Evolutionary conservation across 148 eudicot species (phyloP), one percentile per base, ranked within the genome.

Genomic region (Heliosperma pusillum): DNA sequence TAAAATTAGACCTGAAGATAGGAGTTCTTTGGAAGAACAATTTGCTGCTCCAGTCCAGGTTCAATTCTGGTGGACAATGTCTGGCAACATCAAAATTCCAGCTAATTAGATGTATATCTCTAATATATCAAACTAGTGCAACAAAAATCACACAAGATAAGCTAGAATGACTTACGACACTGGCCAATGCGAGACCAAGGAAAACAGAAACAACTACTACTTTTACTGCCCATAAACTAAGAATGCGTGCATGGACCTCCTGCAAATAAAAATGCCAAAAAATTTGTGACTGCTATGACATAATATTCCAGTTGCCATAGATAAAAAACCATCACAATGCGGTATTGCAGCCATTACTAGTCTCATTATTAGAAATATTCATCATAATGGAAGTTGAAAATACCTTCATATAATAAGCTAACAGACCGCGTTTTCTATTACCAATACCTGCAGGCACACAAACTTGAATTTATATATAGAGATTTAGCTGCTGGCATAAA

Each of bases 341-440:
- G 26, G 9, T 45, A 30, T 17, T 70, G 42, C 42, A 70, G 73
- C 57, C 33, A 24, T 50, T 9, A 47, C 27, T 47, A 69, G 25
- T 13, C 45, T 50, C 52, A 16, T 77, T 29, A 24, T 21, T 55
- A 45, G 29, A 44, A 69, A 47, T 44, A 67, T 25, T n/a, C 57
- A 45, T 33, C 25, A 7, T 26, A 24, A 27, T 68, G 30, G 15
- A 74, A 72, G 53, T 65, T 26, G 42, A 72, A 33, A 26, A 27
- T 83, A 96, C 99, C 99, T 92, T 90, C 99, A 96, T 96, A 85
- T 96, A 96, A 59, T 92, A 86, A 70, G 89, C 83, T 66, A 96
- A 88, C 7, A 92, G 73, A 71, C 99, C 97, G 75, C 86, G 89
- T 78, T 85, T 90, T 80, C 84, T 86, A 58, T 80, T 86, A 57